Evolutionary conservation across 768 basidiomycete species (phyloP), one percentile per base, ranked within the genome.

Genomic region (Tulasnella sp.): DNA sequence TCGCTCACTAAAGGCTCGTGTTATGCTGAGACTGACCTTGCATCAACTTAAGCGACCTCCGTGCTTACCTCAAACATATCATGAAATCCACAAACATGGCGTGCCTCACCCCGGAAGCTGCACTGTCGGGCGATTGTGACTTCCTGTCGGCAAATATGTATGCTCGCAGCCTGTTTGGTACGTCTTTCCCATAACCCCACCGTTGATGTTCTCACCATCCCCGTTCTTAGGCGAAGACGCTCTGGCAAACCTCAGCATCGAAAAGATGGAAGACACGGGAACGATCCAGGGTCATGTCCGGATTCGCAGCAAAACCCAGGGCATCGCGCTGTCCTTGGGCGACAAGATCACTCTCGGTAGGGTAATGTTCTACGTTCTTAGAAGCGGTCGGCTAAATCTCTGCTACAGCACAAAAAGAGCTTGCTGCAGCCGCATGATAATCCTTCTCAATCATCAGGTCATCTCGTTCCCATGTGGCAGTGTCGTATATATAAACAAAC

Each of bases 21-120:
- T n/a, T 27, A 10, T 36, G 6, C 31, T 24, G 12, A 2, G 44
- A 62, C 40, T 78, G 19, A 21, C 68, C 34, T 68, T 42, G 42
- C 77, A 12, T 71, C 39, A 18, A 19, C 27, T 42, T 38, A 72
- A 94, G 94, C 73, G 92, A 95, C 82, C 92, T 96, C 31, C 93
- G 94, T 62, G 91, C 92, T 81, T 98, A 98, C 87, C 90, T 99
- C 79, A 89, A 92, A 80, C 95, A 98, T 83, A 93, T 99, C 84
- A 97, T 98, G 94, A 93, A 93, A 83, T 91, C 94, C 27, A 99
- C 97, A 71, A 98, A 99, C 85, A 98, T 99, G 97, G 92, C 95
- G 14, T 97, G 96, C 84, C 88, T 99, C 36, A 99, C 97, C 24
- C 96, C 97, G 0, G 92, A 93, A 38, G 91, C 89, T 9, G 92